Percentiles rank a stretch among this genome's conserved stretches.
These are phyloP conservation scores for Fusarium lyarnte DNA, from an alignment of 2,329 filamentous ascomycete genomes.

Conservation along the genomic window DNA sequence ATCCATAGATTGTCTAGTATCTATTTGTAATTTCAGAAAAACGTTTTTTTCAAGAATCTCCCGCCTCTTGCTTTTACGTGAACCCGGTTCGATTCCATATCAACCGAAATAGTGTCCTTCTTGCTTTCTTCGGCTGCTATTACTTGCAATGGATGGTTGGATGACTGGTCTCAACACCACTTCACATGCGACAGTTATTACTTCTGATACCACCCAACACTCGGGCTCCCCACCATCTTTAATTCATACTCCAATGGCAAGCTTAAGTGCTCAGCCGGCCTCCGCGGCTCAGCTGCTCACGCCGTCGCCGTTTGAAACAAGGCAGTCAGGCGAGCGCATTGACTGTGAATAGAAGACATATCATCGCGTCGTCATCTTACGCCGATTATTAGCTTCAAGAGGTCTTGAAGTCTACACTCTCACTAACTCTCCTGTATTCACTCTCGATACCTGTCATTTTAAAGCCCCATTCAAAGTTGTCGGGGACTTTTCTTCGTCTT, in stretches of 20 bases:
- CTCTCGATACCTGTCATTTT: not conserved
- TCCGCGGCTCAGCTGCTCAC: conserved; percentile 21
- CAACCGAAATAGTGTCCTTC: not conserved
- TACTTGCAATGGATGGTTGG: not conserved
- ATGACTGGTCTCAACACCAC: conserved; percentile 20
- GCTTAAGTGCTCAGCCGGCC: conserved; percentile 1
- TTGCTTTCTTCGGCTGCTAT: not conserved
- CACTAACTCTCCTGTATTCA: not conserved
- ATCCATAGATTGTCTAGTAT: not conserved
- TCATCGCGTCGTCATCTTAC: conserved; percentile 12
- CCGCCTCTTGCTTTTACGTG: not conserved
- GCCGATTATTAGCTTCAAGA: conserved; percentile 12
- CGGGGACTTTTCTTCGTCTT: conserved; percentile 11
- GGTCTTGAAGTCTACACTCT: conserved; percentile 11
- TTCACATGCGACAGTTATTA: conserved; percentile 11
- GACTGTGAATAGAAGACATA: not conserved
- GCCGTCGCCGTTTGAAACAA: conserved; percentile 10
- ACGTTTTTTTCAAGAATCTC: not conserved
- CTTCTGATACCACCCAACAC: conserved; percentile 9
- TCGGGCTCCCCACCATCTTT: conserved; percentile 15
- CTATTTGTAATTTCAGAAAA: not conserved
- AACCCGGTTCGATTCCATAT: not conserved
- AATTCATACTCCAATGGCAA: conserved; percentile 19
- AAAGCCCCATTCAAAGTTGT: not conserved
- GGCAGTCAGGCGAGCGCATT: conserved; percentile 7